Base-by-base conservation (phyloP, 441 rosid species). In the Gossypium davidsonii region DNA sequence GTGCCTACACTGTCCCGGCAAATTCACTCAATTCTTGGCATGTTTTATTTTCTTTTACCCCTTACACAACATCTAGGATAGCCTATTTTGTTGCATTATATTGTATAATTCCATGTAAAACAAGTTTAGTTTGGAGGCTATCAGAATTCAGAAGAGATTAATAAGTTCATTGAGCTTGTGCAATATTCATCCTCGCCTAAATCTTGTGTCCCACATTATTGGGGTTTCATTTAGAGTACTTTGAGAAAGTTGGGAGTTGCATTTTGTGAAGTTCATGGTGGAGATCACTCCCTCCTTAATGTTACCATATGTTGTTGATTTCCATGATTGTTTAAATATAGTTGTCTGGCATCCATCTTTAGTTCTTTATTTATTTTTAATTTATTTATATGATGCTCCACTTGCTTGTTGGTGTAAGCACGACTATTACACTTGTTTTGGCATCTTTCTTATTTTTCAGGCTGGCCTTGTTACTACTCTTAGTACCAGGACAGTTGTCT, bases 381-480 rank as follows among this genome's bases (percentile, higher is more conserved):
- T 75, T 57, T 46, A 11, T 56, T 65, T 58, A 1, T 68, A 34
- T 61, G 10, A 25, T 62, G 14, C 70, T 62, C 3, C 12, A 1
- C 59, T 61, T 60, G 51, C n/a, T 73, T 7, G 55, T 56, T 70
- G 51, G 59, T 67, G 20, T 37, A 58, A 73, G 76, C 69, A 23
- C 49, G 52, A 14, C 23, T 25, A 1, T 55, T 73, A 60, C 66
- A 46, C 71, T 15, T 58, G 2, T 26, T 31, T 18, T 31, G 67
- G 10, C 39, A 37, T 20, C 20, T 78, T 44, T 65, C 46, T 44
- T 4, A 67, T 76, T 49, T 74, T 78, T 73, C 87, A 95, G 99
- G 99, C 99, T 71, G 99, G 99, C 67, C 96, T 95, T 72, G 98
- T 95, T 39, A 93, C 98, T 14, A 91, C 94, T 51, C 93, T 93